Percentiles rank a stretch among this genome's conserved stretches.
Evolutionary conservation across 768 basidiomycete species (phyloP).

Genomic region (Lentinus brumalis): DNA sequence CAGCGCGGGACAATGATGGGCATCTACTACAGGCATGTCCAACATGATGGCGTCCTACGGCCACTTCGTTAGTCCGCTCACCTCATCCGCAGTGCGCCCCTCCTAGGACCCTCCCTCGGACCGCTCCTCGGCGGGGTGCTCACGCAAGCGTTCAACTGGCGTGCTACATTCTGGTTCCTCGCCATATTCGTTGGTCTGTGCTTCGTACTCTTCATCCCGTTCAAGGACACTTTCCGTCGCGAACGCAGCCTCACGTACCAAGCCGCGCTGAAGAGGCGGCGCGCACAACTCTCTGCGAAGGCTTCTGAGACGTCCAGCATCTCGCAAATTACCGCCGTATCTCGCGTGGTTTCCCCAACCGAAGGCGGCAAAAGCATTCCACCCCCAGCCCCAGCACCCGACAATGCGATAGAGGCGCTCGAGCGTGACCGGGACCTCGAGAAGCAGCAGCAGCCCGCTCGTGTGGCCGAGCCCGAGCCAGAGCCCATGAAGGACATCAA

Average conservation of each 20-base stretch:
- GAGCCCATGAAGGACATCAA: slow-evolving; percentile 37
- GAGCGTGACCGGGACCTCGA: slow-evolving; percentile 18
- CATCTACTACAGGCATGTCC: slow-evolving; percentile 54
- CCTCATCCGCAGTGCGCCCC: slow-evolving; percentile 52
- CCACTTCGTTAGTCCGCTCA: background rate
- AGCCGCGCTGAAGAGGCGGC: slow-evolving; percentile 51
- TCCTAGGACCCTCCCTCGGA: slow-evolving; percentile 70
- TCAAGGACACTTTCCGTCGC: slow-evolving; percentile 81
- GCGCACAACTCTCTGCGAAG: slow-evolving; percentile 26
- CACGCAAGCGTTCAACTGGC: slow-evolving; percentile 72
- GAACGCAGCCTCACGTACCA: slow-evolving; percentile 86
- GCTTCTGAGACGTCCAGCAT: slow-evolving; percentile 28
- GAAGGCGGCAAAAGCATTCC: background rate
- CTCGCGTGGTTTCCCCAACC: background rate
- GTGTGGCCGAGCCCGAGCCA: background rate
- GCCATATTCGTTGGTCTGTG: slow-evolving; percentile 59
- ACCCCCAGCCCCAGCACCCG: background rate
- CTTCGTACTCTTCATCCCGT: slow-evolving; percentile 60
- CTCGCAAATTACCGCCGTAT: slow-evolving; percentile 23
- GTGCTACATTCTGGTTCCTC: slow-evolving; percentile 83
- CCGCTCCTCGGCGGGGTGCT: slow-evolving; percentile 73
- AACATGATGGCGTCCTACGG: background rate
- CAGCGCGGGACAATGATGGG: slow-evolving; percentile 82
- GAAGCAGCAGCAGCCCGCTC: slow-evolving; percentile 28
- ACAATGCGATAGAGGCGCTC: background rate